A percentile compares a stretch with the other conserved stretches of the same genome.
phyloP scores from a whole-genome alignment of 2,329 filamentous ascomycete species.

The Ophiocordyceps camponoti-rufipedis region DNA sequence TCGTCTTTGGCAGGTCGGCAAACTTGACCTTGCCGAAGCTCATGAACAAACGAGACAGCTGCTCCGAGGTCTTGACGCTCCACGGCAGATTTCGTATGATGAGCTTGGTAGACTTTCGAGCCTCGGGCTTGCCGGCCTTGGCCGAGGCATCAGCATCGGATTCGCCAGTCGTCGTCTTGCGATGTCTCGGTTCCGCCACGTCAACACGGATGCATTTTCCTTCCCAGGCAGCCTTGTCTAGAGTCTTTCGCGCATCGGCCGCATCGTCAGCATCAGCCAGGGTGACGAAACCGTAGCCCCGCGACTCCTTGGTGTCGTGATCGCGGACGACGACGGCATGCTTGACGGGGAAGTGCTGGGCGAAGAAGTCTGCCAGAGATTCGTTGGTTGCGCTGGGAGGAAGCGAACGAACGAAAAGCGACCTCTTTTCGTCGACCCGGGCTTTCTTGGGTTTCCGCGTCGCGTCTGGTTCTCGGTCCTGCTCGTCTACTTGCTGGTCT shows the following conservation, averaged over 20 bases:
- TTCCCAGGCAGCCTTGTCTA: constrained; percentile 60
- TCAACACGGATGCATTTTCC: constrained; percentile 75
- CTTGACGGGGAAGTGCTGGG: constrained; percentile 84
- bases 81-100: constrained; percentile 91
- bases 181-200: constrained; percentile 68
- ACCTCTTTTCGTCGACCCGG: constrained; percentile 41
- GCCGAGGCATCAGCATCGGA: constrained; percentile 20
- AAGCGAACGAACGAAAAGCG: constrained; percentile 82
- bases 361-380: constrained; percentile 73
- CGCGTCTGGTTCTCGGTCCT: constrained; percentile 10
- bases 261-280: constrained; percentile 91
- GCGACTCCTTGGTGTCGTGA: constrained; percentile 66
- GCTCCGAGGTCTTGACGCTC: constrained; percentile 77
- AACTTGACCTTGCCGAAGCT: constrained; percentile 87
- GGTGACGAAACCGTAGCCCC: constrained; percentile 92
- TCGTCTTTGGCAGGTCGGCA: constrained; percentile 65
- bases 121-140: constrained; percentile 37
- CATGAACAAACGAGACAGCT: constrained; percentile 61
- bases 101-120: constrained; percentile 51
- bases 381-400: constrained; percentile 65
- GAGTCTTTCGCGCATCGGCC: constrained; percentile 57
- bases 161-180: constrained; percentile 33
- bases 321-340: constrained; percentile 89
- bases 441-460: constrained; percentile 29
- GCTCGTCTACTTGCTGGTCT: constrained; percentile 3